Conservation (phyloP, 2,329 filamentous ascomycete genomes). For the Fusarium sp. region DNA sequence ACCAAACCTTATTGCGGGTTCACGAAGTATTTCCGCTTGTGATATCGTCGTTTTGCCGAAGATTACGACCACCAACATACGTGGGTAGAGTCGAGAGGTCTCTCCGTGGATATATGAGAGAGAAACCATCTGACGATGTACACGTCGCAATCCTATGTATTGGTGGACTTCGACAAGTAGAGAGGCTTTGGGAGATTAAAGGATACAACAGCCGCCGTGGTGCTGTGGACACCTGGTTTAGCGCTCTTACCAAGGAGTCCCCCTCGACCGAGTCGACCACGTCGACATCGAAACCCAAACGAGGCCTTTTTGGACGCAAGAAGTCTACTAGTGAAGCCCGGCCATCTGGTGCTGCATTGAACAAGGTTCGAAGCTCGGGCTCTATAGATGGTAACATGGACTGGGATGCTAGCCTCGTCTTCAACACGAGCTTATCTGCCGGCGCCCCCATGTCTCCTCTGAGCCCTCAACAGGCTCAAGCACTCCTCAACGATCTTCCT, state of each 20-base stretch:
- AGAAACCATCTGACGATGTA: constrained; percentile 71
- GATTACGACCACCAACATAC: constrained; percentile 72
- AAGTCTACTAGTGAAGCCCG: constrained; percentile 58
- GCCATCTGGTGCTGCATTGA: constrained; percentile 42
- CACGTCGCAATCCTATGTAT: constrained; percentile 70
- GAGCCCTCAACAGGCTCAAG: constrained; percentile 60
- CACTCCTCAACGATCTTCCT: constrained; percentile 66
- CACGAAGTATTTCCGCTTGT: constrained; percentile 74
- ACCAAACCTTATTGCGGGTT: constrained; percentile 69
- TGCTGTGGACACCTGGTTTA: constrained; percentile 71
- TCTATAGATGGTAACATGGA: constrained; percentile 49
- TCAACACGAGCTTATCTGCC: constrained; percentile 67
- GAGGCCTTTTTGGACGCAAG: constrained; percentile 68
- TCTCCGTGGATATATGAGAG: constrained; percentile 71
- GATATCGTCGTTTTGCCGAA: constrained; percentile 71
- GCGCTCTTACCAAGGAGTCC: constrained; percentile 59
- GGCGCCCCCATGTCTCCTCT: constrained; percentile 72
- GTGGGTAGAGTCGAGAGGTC: constrained; percentile 71
- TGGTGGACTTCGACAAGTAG: constrained; percentile 71
- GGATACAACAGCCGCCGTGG: constrained; percentile 70
- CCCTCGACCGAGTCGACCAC: constrained; percentile 51
- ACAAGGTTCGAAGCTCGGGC: constrained; percentile 44
- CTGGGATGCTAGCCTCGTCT: constrained; percentile 58
- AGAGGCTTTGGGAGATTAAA: constrained; percentile 73
- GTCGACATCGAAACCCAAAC: constrained; percentile 59